phyloP scores from a whole-genome alignment of 2,329 filamentous ascomycete genomes.

The Teratosphaeria destructans region DNA sequence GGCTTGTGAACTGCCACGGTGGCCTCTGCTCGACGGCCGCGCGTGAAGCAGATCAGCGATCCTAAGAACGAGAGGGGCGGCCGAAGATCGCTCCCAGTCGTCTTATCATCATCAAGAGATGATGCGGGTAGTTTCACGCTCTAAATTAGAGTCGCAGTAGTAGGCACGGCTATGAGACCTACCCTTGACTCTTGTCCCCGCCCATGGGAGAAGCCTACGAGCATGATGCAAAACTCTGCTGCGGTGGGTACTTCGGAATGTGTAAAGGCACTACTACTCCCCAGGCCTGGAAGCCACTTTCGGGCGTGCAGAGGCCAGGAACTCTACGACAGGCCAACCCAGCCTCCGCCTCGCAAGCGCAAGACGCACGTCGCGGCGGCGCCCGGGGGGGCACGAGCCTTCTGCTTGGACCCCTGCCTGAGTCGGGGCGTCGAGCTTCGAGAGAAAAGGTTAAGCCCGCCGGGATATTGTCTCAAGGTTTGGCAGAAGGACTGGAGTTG shows the following conservation, averaged over 20 bases:
- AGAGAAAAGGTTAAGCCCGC: not conserved
- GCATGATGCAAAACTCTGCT: slow-evolving; percentile 1
- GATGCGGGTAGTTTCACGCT: slow-evolving; percentile 12
- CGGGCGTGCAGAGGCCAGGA: not conserved
- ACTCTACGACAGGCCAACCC: not conserved
- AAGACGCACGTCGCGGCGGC: not conserved
- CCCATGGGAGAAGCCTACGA: not conserved
- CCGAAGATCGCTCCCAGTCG: not conserved
- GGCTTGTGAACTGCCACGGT: slow-evolving; percentile 3
- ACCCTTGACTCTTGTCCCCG: slow-evolving; percentile 1
- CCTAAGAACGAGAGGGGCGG: slow-evolving; percentile 8
- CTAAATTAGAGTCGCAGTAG: slow-evolving; percentile 17
- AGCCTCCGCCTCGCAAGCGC: not conserved
- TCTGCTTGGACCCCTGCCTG: not conserved
- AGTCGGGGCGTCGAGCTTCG: not conserved
- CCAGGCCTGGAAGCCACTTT: not conserved
- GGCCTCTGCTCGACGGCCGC: slow-evolving; percentile 1
- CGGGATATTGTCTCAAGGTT: not conserved
- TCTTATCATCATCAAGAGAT: not conserved
- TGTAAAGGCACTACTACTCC: not conserved
- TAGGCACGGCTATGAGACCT: slow-evolving; percentile 1
- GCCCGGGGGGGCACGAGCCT: not conserved
- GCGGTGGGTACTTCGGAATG: not conserved
- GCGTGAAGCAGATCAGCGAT: slow-evolving; percentile 8
- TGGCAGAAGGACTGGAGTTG: not conserved